These are phyloP conservation scores for Passiflora organensis DNA, from an alignment of 345 rosid genomes.

Conservation along the genomic window DNA sequence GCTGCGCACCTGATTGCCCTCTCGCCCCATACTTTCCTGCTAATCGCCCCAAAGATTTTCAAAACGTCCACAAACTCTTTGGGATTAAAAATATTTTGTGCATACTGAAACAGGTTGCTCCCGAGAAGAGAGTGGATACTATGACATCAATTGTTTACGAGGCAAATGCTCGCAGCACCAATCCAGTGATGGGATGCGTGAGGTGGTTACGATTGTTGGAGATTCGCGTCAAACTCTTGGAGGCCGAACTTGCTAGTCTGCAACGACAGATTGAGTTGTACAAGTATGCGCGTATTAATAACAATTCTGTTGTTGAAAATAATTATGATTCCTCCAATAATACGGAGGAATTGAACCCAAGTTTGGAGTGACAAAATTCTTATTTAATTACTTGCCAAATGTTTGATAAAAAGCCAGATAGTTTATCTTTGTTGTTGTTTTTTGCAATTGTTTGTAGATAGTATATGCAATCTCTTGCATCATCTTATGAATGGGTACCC, in stretches of 20 bases:
- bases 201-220: neutral
- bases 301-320: no score
- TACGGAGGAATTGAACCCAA: no score
- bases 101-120: constrained; percentile 8
- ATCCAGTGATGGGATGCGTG: constrained; percentile 42
- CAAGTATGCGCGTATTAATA: no score
- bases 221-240: neutral
- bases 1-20: constrained; percentile 29
- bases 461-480: no score
- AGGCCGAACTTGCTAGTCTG: neutral
- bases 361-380: no score
- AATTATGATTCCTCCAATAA: no score
- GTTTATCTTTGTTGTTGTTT: no score
- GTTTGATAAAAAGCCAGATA: no score
- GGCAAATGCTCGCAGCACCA: constrained; percentile 35
- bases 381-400: no score
- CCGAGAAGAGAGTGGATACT: constrained; percentile 11
- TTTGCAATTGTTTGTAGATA: no score
- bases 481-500: no score
- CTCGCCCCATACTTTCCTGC: constrained; percentile 46
- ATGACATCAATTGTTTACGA: constrained; percentile 28
- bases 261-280: neutral
- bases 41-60: constrained; percentile 19
- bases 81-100: constrained; percentile 37
- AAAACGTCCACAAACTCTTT: constrained; percentile 37